Conservation (phyloP, 2,329 filamentous ascomycete genomes). For the Calonectria pseudoturangicola region DNA sequence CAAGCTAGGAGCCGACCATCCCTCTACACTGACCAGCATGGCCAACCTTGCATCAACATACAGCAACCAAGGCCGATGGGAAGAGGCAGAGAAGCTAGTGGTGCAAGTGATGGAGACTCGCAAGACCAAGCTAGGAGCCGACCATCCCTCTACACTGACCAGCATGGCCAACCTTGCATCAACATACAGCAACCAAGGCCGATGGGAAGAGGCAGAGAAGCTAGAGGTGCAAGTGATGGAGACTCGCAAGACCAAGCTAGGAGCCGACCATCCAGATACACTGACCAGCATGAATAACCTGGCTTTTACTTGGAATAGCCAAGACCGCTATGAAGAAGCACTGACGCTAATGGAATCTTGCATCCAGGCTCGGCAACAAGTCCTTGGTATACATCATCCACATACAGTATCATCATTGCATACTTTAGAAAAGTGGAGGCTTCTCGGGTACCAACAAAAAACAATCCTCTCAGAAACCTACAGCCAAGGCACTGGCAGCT, state of each 20-base stretch:
- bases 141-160: too few species aligned
- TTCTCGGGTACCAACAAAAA: too few species aligned
- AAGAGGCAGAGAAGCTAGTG: not conserved
- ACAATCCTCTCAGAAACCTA: too few species aligned
- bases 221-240: too few species aligned
- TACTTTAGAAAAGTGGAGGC: not conserved
- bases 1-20: too few species aligned
- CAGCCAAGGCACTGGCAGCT: too few species aligned
- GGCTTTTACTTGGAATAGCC: not conserved
- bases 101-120: too few species aligned
- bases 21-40: too few species aligned
- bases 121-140: not conserved
- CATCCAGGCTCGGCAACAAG: conserved; percentile 3
- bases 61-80: too few species aligned
- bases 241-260: not conserved
- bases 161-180: too few species aligned
- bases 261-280: conserved; percentile 2
- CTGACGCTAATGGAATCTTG: not conserved
- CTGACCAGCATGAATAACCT: conserved; percentile 2
- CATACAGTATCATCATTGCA: not conserved
- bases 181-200: not conserved
- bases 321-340: not conserved
- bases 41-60: too few species aligned
- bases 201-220: not conserved
- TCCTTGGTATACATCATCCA: conserved; percentile 1